phyloP scores from a whole-genome alignment of 176 grass and related monocot species.

The Phyllostachys edulis region DNA sequence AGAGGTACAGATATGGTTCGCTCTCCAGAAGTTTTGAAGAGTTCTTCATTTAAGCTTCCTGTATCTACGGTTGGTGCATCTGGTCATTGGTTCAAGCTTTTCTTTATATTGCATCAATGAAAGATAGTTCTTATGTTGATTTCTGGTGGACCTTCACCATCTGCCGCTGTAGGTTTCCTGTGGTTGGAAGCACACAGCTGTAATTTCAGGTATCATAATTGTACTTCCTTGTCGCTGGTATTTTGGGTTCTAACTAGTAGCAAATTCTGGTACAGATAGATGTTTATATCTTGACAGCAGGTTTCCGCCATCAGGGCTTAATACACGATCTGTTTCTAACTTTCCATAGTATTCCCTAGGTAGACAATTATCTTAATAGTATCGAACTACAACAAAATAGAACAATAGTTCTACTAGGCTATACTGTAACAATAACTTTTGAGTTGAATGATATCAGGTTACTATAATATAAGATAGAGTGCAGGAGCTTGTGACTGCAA shows the following conservation, averaged over 20 bases:
- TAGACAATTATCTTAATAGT: conserved; percentile 6
- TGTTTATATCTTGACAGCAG: background rate
- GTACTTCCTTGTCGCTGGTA: background rate
- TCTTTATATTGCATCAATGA: conserved; percentile 17
- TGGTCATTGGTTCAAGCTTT: conserved; percentile 5
- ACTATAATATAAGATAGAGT: background rate
- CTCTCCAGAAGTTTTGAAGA: conserved; percentile 65
- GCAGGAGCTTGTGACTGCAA: background rate
- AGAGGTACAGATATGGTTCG: conserved; percentile 62
- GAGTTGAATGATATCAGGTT: background rate
- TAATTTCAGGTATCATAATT: conserved; percentile 72
- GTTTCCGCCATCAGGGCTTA: background rate
- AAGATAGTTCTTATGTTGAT: conserved; percentile 36
- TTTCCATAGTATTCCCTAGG: conserved; percentile 2
- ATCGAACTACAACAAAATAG: background rate
- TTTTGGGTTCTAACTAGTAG: background rate
- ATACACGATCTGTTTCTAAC: background rate
- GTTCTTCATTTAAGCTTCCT: conserved; percentile 67
- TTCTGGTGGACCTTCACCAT: conserved; percentile 27
- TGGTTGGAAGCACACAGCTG: conserved; percentile 98
- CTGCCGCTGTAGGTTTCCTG: conserved; percentile 70
- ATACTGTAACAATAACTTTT: background rate
- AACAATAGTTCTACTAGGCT: conserved; percentile 1
- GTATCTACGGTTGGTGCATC: conserved; percentile 60
- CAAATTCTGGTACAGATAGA: background rate